These are phyloP conservation scores for Gossypium aridum DNA, from an alignment of 441 rosid species.

Conservation along the genomic window DNA sequence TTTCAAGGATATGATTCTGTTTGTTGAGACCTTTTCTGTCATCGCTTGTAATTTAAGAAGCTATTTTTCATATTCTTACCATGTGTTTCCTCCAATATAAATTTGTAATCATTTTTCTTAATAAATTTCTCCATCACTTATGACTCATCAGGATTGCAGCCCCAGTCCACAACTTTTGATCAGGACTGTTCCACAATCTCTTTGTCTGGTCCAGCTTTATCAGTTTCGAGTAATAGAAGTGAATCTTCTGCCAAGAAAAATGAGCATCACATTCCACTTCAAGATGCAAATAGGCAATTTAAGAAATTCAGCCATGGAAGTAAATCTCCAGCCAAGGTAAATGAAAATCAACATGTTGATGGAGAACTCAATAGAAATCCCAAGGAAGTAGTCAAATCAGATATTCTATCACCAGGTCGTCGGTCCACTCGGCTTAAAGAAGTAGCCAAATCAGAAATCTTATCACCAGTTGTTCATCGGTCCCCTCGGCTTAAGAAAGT, in stretches of 20 bases:
- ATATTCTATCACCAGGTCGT: slow-evolving; percentile 36
- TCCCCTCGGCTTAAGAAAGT: neutral
- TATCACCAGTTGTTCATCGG: neutral
- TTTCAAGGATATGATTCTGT: neutral
- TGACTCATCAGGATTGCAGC: slow-evolving; percentile 35
- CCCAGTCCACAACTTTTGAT: slow-evolving; percentile 28
- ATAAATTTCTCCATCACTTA: slow-evolving; percentile 1
- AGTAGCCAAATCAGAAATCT: neutral
- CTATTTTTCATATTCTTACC: neutral
- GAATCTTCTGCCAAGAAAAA: slow-evolving; percentile 44
- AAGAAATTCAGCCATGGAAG: slow-evolving; percentile 27
- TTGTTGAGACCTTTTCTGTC: neutral
- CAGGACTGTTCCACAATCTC: slow-evolving; percentile 53
- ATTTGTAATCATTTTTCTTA: neutral
- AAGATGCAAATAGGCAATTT: slow-evolving; percentile 27
- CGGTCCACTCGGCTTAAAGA: slow-evolving; percentile 36
- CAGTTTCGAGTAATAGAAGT: slow-evolving; percentile 49
- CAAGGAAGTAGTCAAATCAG: slow-evolving; percentile 27
- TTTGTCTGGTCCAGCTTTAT: slow-evolving; percentile 53
- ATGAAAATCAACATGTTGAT: neutral
- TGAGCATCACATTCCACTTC: slow-evolving; percentile 24
- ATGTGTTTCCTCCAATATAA: neutral
- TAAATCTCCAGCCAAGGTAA: neutral
- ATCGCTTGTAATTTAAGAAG: neutral
- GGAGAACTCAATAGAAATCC: slow-evolving; percentile 1